Evolutionary conservation across 768 basidiomycete species (phyloP).

Genomic region (Vishniacozyma victoriae): DNA sequence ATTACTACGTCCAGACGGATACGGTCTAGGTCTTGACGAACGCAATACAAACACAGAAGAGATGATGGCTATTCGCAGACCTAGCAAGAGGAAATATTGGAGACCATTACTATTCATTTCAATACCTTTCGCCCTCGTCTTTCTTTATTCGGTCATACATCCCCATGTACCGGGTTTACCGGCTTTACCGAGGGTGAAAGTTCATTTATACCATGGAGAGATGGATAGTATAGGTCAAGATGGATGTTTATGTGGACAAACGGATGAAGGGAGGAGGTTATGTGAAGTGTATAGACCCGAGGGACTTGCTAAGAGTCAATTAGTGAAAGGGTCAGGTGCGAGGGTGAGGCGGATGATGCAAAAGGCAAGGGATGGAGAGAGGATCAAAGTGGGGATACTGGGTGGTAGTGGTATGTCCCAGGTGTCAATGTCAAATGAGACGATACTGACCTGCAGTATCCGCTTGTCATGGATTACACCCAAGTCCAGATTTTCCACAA

Average conservation of each 20-base stretch:
- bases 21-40: too few species aligned
- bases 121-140: conserved; percentile 23
- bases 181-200: conserved; percentile 22
- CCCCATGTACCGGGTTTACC: conserved; percentile 35
- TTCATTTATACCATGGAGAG: not conserved
- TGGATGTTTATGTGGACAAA: conserved; percentile 22
- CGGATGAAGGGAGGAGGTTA: conserved; percentile 27
- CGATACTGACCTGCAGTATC: conserved; percentile 24
- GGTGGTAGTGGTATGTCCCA: conserved; percentile 41
- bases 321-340: conserved; percentile 32
- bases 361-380: conserved; percentile 28
- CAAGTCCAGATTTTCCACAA: conserved; percentile 26
- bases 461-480: conserved; percentile 44
- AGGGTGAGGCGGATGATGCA: conserved; percentile 31
- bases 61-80: too few species aligned
- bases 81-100: conserved; percentile 24
- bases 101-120: conserved; percentile 18
- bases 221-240: conserved; percentile 3
- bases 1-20: too few species aligned
- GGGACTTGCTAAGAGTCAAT: conserved; percentile 20
- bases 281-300: conserved; percentile 36
- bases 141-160: conserved; percentile 27
- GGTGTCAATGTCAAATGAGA: not conserved
- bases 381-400: conserved; percentile 36
- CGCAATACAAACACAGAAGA: too few species aligned